Conservation (phyloP, 345 rosid species). For the Populus ilicifolia region DNA sequence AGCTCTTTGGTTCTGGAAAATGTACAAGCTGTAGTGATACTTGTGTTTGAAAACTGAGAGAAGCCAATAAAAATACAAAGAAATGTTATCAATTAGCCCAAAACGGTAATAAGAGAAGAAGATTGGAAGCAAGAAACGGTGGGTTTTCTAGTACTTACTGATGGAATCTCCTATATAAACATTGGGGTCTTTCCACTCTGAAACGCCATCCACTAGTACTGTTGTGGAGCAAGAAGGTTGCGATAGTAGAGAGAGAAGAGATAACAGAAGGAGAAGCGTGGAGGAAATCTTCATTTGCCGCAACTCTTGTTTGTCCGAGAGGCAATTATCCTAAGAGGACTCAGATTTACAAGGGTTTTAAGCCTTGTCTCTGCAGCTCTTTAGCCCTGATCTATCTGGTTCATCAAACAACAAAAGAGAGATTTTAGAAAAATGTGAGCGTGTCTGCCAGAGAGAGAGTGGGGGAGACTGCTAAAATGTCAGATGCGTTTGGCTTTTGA, state of each 20-base stretch:
- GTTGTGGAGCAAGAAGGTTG: conserved; percentile 44
- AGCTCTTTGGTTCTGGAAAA: conserved; percentile 77
- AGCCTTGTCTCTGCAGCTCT: background rate
- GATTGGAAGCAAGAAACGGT: background rate
- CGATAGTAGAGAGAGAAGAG: conserved; percentile 33
- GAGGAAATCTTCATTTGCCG: conserved; percentile 16
- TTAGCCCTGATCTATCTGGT: background rate
- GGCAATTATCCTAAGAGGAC: background rate
- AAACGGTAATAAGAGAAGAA: background rate
- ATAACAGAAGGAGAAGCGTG: conserved; percentile 29
- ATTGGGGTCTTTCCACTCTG: conserved; percentile 62
- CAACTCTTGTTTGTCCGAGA: background rate
- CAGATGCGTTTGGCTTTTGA: conserved; percentile 33
- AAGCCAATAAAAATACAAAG: background rate
- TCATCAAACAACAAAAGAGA: background rate
- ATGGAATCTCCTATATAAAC: conserved; percentile 74
- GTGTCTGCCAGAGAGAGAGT: background rate
- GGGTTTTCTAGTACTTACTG: conserved; percentile 37
- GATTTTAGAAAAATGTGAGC: conserved; percentile 14
- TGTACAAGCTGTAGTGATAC: conserved; percentile 65
- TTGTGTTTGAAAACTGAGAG: conserved; percentile 77
- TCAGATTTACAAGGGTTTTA: background rate
- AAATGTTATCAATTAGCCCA: conserved; percentile 1
- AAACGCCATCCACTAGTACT: conserved; percentile 61
- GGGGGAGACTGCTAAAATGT: conserved; percentile 5